Conservation (phyloP, 345 rosid genomes). For the Eucalyptus coolabah region DNA sequence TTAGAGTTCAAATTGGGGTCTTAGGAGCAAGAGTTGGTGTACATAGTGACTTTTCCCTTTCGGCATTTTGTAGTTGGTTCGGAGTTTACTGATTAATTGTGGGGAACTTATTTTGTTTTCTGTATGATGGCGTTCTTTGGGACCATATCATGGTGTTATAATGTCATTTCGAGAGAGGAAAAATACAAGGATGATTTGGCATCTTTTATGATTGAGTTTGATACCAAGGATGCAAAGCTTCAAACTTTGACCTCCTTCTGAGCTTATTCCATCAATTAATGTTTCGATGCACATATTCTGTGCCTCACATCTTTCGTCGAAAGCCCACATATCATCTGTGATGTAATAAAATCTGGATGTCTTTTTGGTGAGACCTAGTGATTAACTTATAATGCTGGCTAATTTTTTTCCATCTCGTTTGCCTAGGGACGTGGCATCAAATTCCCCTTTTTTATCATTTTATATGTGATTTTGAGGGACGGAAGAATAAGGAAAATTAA, state of each 20-base stretch:
- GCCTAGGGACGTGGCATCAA: neutral
- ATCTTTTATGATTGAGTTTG: neutral
- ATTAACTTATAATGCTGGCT: neutral
- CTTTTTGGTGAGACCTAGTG: neutral
- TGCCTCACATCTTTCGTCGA: rapidly evolving
- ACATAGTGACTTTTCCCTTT: neutral
- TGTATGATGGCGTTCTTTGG: neutral
- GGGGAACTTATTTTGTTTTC: neutral
- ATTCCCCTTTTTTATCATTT: neutral
- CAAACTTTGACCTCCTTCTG: neutral
- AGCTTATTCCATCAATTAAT: neutral
- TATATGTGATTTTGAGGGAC: neutral
- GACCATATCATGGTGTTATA: neutral
- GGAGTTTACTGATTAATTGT: neutral
- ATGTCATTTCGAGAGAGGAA: neutral
- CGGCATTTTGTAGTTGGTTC: neutral
- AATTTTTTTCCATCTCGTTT: neutral
- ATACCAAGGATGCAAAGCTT: neutral
- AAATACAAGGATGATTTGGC: neutral
- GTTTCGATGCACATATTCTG: neutral
- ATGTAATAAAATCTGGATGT: neutral
- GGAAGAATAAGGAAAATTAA: neutral
- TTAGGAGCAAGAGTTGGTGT: neutral
- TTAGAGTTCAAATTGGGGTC: neutral
- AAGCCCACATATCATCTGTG: neutral